Conservation (phyloP, 805 yeast species). For the Metschnikowia corniflorae region DNA sequence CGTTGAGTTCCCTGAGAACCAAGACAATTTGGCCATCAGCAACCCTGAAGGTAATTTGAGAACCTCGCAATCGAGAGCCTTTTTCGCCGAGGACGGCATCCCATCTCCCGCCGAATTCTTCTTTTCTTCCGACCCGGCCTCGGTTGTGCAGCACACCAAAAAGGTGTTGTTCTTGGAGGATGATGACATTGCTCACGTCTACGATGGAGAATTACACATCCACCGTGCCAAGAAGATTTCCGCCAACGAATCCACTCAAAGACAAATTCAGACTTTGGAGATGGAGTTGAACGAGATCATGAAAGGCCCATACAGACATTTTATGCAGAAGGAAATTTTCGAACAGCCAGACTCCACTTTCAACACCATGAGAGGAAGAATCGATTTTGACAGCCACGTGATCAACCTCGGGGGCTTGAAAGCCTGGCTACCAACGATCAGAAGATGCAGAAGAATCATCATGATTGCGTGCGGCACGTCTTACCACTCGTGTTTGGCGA, state of each 20-base stretch:
- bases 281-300: conserved; percentile 95
- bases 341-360: conserved; percentile 98
- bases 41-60: conserved; percentile 58
- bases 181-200: conserved; percentile 97
- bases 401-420: conserved; percentile 90
- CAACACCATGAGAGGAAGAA: conserved; percentile 99
- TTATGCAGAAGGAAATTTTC: conserved; percentile 97
- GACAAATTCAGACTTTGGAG: conserved; percentile 95
- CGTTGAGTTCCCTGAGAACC: conserved; percentile 86
- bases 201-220: conserved; percentile 96
- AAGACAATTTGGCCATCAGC: conserved; percentile 46
- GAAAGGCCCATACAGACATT: conserved; percentile 95
- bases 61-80: conserved; percentile 94
- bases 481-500: conserved; percentile 96
- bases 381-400: conserved; percentile 76
- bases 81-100: conserved; percentile 86
- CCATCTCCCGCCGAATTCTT: conserved; percentile 95
- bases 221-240: conserved; percentile 86
- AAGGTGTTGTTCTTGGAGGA: conserved; percentile 95
- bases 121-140: conserved; percentile 94
- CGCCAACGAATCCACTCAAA: conserved; percentile 85
- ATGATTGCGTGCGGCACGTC: conserved; percentile 99
- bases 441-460: conserved; percentile 91
- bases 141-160: conserved; percentile 94
- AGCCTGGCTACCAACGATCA: conserved; percentile 77